These are phyloP conservation scores for Podospora australis DNA, from an alignment of 495 filamentous ascomycete species.

Conservation along the genomic window DNA sequence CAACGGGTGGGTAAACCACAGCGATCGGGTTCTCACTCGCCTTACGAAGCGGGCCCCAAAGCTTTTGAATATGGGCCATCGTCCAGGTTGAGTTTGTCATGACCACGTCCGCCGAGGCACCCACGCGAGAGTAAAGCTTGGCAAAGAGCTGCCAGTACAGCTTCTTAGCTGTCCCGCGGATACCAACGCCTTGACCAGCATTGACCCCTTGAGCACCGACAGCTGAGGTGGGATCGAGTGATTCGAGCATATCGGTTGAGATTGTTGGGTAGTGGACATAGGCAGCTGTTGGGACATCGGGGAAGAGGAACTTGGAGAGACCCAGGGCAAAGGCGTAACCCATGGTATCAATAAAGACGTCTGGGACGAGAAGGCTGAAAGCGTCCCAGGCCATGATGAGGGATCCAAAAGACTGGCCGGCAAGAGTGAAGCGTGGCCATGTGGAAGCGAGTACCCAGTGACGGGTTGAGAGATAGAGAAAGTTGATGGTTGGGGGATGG, in stretches of 20 bases:
- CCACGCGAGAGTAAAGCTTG: slow-evolving; percentile 69
- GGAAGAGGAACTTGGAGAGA: slow-evolving; percentile 76
- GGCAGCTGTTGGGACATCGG: slow-evolving; percentile 72
- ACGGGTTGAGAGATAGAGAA: slow-evolving; percentile 84
- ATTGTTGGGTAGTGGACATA: slow-evolving; percentile 99
- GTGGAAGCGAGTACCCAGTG: slow-evolving; percentile 75
- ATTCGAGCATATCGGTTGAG: slow-evolving; percentile 92
- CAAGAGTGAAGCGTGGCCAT: slow-evolving; percentile 90
- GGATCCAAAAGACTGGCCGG: slow-evolving; percentile 86
- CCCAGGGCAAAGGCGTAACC: slow-evolving; percentile 90
- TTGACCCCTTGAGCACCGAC: slow-evolving; percentile 70
- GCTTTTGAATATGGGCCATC: slow-evolving; percentile 65
- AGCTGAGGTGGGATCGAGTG: slow-evolving; percentile 55
- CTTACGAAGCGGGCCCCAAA: slow-evolving; percentile 64
- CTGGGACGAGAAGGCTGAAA: slow-evolving; percentile 84
- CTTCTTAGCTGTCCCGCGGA: slow-evolving; percentile 60
- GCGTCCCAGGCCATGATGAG: slow-evolving; percentile 84
- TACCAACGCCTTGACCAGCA: slow-evolving; percentile 67
- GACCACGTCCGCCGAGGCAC: slow-evolving; percentile 76
- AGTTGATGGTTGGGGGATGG: slow-evolving; percentile 72
- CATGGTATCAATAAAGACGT: slow-evolving; percentile 96
- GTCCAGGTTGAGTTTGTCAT: slow-evolving; percentile 98
- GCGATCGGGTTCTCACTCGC: slow-evolving; percentile 39
- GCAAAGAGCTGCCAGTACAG: slow-evolving; percentile 86
- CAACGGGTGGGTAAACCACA: slow-evolving; percentile 87